A percentile compares a stretch with the other conserved stretches of the same genome.
Evolutionary conservation across 129 eudicot species (phyloP).

Genomic region (Flaveria brownii): DNA sequence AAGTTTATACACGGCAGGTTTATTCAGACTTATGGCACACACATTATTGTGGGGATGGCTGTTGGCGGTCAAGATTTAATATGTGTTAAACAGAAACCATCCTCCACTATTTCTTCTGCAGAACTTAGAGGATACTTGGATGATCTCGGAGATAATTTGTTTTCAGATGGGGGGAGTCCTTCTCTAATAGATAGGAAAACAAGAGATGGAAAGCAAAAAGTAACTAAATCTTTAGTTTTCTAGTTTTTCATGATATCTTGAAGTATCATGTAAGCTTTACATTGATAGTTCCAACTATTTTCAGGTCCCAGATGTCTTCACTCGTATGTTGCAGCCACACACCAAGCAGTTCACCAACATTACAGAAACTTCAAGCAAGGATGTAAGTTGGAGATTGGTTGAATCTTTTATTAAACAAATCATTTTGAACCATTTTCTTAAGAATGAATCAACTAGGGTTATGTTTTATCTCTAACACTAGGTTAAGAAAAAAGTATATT

Average conservation of each 20-base stretch:
- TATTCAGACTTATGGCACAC: conserved; percentile 90
- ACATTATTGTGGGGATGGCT: conserved; percentile 86
- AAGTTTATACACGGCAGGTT: conserved; percentile 58
- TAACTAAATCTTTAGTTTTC: conserved; percentile 24
- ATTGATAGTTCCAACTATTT: neutral
- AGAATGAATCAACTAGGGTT: neutral
- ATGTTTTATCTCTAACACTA: neutral
- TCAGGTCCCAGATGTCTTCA: conserved; percentile 52
- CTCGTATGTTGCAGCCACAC: conserved; percentile 35
- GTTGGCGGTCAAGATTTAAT: conserved; percentile 97
- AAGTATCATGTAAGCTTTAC: neutral
- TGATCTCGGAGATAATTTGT: conserved; percentile 84
- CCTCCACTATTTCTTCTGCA: conserved; percentile 74
- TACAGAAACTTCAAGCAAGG: conserved; percentile 34
- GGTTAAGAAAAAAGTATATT: neutral
- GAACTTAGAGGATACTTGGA: conserved; percentile 79
- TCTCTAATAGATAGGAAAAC: conserved; percentile 57
- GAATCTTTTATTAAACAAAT: neutral
- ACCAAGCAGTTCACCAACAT: conserved; percentile 35
- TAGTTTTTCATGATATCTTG: neutral
- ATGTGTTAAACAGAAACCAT: conserved; percentile 76
- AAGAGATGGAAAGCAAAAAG: conserved; percentile 63
- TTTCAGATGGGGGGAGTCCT: conserved; percentile 74
- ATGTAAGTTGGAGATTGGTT: conserved; percentile 11
- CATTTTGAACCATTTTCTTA: neutral